Percentiles rank a stretch among this genome's conserved stretches.
These are phyloP conservation scores for Phytophthora pinifolia DNA, from an alignment of 352 stramenopile species.

Conservation along the genomic window DNA sequence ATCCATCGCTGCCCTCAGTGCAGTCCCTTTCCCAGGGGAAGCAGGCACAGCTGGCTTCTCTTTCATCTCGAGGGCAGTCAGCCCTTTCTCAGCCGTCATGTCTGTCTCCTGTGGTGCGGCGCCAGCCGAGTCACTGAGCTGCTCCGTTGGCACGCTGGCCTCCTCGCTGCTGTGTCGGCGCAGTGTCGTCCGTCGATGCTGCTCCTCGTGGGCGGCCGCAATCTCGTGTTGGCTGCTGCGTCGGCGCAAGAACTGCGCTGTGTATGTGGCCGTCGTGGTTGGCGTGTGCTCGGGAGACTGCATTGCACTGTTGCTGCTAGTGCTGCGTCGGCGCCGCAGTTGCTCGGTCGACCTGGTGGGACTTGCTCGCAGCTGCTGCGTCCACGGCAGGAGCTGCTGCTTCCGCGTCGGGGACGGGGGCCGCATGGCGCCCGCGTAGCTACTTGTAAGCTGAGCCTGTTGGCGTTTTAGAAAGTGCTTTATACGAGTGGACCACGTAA, in stretches of 20 bases:
- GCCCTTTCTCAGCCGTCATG: constrained; percentile 11
- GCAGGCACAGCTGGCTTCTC: constrained; percentile 1
- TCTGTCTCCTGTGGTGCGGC: background rate
- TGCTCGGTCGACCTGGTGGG: background rate
- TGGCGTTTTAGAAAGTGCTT: too few relatives aligned
- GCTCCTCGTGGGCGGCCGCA: background rate
- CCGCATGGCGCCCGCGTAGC: constrained; percentile 15
- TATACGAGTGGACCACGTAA: background rate
- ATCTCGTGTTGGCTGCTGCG: constrained; percentile 7
- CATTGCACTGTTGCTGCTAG: background rate
- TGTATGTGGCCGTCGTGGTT: constrained; percentile 21
- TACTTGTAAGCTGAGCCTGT: background rate
- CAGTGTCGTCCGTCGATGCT: background rate
- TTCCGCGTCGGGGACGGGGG: constrained; percentile 27
- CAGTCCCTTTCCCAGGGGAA: constrained; percentile 15
- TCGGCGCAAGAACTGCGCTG: constrained; percentile 9
- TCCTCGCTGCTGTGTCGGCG: constrained; percentile 8
- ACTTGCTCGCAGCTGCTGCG: constrained; percentile 15
- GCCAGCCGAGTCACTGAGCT: background rate
- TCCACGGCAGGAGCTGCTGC: constrained; percentile 30
- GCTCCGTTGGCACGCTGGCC: background rate
- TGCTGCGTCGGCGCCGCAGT: constrained; percentile 9
- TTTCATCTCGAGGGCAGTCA: constrained; percentile 1
- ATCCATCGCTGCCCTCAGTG: constrained; percentile 3
- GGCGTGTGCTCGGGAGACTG: constrained; percentile 8